These are phyloP conservation scores for Paraconiothyrium brasiliense DNA, from an alignment of 2,329 filamentous ascomycete species.

Conservation along the genomic window DNA sequence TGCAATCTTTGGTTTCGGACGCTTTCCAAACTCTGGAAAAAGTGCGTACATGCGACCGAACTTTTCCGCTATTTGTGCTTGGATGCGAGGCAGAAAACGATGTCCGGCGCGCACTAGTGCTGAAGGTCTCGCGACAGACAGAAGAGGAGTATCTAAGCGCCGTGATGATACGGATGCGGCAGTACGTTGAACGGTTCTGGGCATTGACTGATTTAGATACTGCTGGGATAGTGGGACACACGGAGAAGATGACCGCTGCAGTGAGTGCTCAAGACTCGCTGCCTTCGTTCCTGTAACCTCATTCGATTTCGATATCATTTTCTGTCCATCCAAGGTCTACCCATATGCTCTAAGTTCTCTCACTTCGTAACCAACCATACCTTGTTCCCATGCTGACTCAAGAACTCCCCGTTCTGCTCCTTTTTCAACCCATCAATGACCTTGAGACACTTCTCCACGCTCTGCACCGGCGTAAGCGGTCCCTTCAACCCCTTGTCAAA, in stretches of 20 bases:
- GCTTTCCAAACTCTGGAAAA: conserved; percentile 25
- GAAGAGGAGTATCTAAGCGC: conserved; percentile 4
- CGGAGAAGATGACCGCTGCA: conserved; percentile 21
- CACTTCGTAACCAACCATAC: conserved; percentile 19
- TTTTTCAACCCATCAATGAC: conserved; percentile 20
- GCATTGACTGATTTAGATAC: conserved; percentile 27
- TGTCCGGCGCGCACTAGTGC: conserved; percentile 26
- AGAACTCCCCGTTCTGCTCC: conserved; percentile 20
- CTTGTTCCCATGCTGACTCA: conserved; percentile 24
- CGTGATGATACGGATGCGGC: conserved; percentile 14
- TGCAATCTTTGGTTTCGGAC: conserved; percentile 13
- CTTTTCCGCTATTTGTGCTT: conserved; percentile 39
- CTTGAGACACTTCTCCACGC: conserved; percentile 23
- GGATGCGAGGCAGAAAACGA: conserved; percentile 40
- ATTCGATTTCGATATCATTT: neutral
- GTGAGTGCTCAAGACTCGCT: conserved; percentile 18
- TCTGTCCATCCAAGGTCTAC: neutral
- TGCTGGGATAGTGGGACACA: conserved; percentile 21
- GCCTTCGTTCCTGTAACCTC: conserved; percentile 16
- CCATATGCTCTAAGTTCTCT: neutral
- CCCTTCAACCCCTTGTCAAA: conserved; percentile 19
- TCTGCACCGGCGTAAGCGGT: conserved; percentile 20
- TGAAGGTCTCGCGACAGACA: conserved; percentile 12
- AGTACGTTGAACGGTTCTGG: conserved; percentile 28
- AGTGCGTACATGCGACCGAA: conserved; percentile 32